These are phyloP conservation scores for Ampelomyces quisqualis DNA, from an alignment of 2,329 filamentous ascomycete genomes.

Conservation along the genomic window DNA sequence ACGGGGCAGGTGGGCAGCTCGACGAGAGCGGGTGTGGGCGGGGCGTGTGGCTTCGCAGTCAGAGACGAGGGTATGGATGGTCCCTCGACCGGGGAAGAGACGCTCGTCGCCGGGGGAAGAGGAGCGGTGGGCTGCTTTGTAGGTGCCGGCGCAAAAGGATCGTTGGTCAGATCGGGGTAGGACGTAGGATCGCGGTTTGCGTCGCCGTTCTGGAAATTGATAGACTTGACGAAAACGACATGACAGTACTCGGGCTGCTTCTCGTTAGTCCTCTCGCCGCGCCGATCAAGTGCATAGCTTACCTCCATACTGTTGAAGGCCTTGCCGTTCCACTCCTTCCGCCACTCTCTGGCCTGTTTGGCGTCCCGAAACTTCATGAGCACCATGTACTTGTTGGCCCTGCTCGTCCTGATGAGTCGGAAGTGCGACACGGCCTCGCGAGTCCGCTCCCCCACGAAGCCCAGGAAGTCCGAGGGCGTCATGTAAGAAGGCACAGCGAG, in stretches of 20 bases:
- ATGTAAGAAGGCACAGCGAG: constrained; percentile 93
- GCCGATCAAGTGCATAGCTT: constrained; percentile 28
- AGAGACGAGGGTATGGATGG: constrained; percentile 48
- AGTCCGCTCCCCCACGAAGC: constrained; percentile 87
- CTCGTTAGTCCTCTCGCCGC: constrained; percentile 7
- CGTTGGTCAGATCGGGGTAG: constrained; percentile 63
- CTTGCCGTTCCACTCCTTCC: constrained; percentile 85
- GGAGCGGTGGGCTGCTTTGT: constrained; percentile 39
- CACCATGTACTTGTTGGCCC: constrained; percentile 90
- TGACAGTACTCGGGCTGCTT: constrained; percentile 87
- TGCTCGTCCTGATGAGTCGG: constrained; percentile 85
- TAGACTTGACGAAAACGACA: constrained; percentile 90
- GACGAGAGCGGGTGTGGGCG: constrained; percentile 78
- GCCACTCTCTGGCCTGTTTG: constrained; percentile 74
- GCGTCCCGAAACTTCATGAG: constrained; percentile 87
- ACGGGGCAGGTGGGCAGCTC: constrained; percentile 96
- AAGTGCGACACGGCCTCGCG: constrained; percentile 88
- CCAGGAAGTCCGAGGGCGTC: constrained; percentile 84
- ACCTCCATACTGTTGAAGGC: constrained; percentile 91
- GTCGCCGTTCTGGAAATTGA: constrained; percentile 72
- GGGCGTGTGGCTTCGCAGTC: constrained; percentile 63
- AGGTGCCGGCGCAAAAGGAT: constrained; percentile 63
- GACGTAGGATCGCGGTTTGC: constrained; percentile 48
- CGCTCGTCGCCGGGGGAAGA: constrained; percentile 30
- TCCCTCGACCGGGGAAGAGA: constrained; percentile 39